Base-by-base conservation (phyloP, 768 basidiomycete species). In the Mrakia gelida region DNA sequence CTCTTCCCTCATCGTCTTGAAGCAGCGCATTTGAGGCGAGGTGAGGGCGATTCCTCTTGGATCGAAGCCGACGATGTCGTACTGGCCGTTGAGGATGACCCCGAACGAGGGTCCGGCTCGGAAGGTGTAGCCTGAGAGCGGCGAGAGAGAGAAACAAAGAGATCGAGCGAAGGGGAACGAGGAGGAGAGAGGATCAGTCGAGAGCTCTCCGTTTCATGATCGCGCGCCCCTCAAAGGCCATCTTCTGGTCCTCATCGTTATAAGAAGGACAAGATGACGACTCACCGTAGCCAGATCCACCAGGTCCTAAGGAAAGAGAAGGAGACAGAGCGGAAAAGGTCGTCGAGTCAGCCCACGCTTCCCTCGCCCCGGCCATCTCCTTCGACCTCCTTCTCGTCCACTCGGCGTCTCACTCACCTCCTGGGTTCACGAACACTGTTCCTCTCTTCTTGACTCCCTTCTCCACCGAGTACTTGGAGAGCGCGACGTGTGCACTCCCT, bases 401-500 rank as follows among this genome's bases (percentile, higher is more conserved):
- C 15, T 5, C 13, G n/a, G 7, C 6, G 11, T n/a, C 5, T 13
- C 7, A 59, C 26, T 59, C 59, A 59, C 59, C 74, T 18, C 59
- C 59, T 26, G 75, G 75, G 41, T 77, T 77, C 23, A 77, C 43
- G 28, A 77, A 73, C 11, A 77, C 28, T 2, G 75, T 54, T 7
- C 75, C 70, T n/a, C 59, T 74, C 54, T 34, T 74, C 30, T 59
- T 63, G n/a, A 16, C 11, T 3, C 43, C 75, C 13, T 45, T 45
- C 41, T 62, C 61, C 1, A 61, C 54, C 26, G 34, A 30, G 26
- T 67, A 77, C 70, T 52, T 72, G 61, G 59, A 63, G 6, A 77
- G 59, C 5, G 76, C 76, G 28, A 77, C 43, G 11, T 41, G 52
- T 0, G 76, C 76, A 23, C 28, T 34, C 10, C 76, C 76, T 30